Base-by-base conservation (phyloP, 441 rosid species). In the Pelargonium fulgidum region DNA sequence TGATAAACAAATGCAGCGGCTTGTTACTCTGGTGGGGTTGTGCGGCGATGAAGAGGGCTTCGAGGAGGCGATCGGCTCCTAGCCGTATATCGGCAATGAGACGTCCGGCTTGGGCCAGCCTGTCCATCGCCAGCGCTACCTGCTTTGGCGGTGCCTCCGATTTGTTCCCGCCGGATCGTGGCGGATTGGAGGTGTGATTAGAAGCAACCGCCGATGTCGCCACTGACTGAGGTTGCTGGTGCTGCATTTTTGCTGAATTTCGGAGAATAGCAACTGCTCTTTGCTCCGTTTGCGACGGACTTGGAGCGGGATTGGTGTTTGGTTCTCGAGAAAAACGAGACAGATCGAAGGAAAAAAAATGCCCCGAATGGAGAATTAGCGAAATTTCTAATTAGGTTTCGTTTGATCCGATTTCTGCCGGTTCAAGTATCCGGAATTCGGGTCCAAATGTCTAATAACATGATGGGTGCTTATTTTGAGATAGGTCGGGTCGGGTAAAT, bases 131-230 rank as follows among this genome's bases (percentile, higher is more conserved):
- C 75, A 84, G 68, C 5, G 97, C 96, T 64, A 93, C 99, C 84
- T 91, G 96, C 81, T 89, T 91, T 26, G 99, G 97, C 17, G 97
- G 99, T 48, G 99, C 99, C 77, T 91, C 92, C 16, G 75, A 83
- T 20, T 74, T 17, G 13, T 78, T 41, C 16, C 73, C 72, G 29
- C 2, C 54, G 58, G 66, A 58, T 36, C 45, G 70, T 41, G 47
- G 36, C 52, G 36, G 67, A 62, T 54, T 54, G 8, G 61, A 24
- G 10, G 8, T 54, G 7, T 8, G 61, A 12, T 54, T 54, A 9
- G 61, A 54, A 54, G 61, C 10, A 16, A 22, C 61, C 0, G 19
- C 59, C 20, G 61, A 16, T 17, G 56, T 48, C 56, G 14, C 56
- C 56, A 22, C 10, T 54, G 61, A 3, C 11, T 54, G 61, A 16